phyloP scores from a whole-genome alignment of 169 alveolate genomes.

The Eimeria sp. region DNA sequence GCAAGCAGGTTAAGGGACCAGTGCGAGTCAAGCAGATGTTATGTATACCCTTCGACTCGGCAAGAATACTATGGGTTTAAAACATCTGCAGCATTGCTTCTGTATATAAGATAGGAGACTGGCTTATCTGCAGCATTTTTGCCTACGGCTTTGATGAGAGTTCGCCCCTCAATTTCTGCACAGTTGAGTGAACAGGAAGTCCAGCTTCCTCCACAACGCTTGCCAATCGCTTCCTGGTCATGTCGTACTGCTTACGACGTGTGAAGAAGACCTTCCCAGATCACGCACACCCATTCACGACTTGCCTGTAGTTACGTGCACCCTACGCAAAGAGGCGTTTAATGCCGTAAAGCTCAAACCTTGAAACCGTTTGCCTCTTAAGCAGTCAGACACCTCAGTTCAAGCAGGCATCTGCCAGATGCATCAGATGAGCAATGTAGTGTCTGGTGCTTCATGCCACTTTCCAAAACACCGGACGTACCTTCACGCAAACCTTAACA shows the following conservation, averaged over 20 bases:
- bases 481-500: slow-evolving; percentile 78
- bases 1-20: background rate
- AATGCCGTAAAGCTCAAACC: background rate
- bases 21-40: background rate
- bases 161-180: slow-evolving; percentile 30
- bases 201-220: slow-evolving; percentile 71
- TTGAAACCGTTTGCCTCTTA: background rate
- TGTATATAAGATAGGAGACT: background rate
- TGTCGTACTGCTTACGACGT: slow-evolving; percentile 73
- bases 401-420: background rate
- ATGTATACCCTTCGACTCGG: background rate
- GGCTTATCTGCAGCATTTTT: background rate
- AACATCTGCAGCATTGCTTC: background rate
- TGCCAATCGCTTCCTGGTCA: slow-evolving; percentile 70
- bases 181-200: slow-evolving; percentile 16
- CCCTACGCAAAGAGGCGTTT: background rate
- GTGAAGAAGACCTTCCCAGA: slow-evolving; percentile 70
- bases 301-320: background rate
- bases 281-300: slow-evolving; percentile 1
- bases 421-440: background rate
- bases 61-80: background rate
- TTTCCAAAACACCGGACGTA: background rate
- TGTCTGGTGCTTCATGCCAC: background rate
- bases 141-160: slow-evolving; percentile 54
- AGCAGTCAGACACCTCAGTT: background rate